Base-by-base conservation (phyloP, 768 basidiomycete genomes). In the Cubamyces lactineus region DNA sequence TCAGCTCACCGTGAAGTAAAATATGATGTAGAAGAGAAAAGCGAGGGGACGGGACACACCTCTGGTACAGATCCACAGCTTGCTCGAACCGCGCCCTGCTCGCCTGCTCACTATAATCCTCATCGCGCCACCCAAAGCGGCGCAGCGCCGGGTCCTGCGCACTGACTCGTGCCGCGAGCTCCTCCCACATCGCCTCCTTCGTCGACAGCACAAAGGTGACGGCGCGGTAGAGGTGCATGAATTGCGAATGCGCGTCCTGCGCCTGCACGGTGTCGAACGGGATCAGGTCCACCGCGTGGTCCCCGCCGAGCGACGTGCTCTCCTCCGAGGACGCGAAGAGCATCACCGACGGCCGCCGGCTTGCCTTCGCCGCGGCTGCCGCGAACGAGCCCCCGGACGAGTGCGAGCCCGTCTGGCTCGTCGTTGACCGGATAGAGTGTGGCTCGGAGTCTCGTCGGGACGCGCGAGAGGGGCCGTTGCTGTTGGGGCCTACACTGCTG, bases 141-240 rank as follows among this genome's bases (percentile, higher is more conserved):
- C 17, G 5, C 53, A 71, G 58, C 51, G 23, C 21, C 28, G 58
- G 30, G 47, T 56, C 61, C 17, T 62, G 59, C 39, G 47, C 41
- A 23, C 43, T 56, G n/a, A 70, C 60, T n/a, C 54, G 54, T 21
- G 56, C 68, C 38, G 30, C 16, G 28, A 73, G 67, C 66, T 71
- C 70, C 53, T 73, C 72, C 70, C 70, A 73, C 72, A 73, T 73
- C 48, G 70, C 70, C 65, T 73, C 72, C 68, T 67, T 69, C 30
- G 58, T 49, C 42, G 63, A 67, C 19, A 70, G 45, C 42, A 73
- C 72, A 45, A 62, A 43, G 28, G 58, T 59, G 26, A 69, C 66
- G 41, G 69, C 64, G 28, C 72, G 69, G 59, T 66, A 65, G 39
- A 73, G 68, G 40, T 67, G 66, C 67, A 71, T 68, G 65, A 63